Evolutionary conservation across 2,329 filamentous ascomycete species (phyloP), one percentile per base, ranked within the genome.

Genomic region (Stemphylium beticola): DNA sequence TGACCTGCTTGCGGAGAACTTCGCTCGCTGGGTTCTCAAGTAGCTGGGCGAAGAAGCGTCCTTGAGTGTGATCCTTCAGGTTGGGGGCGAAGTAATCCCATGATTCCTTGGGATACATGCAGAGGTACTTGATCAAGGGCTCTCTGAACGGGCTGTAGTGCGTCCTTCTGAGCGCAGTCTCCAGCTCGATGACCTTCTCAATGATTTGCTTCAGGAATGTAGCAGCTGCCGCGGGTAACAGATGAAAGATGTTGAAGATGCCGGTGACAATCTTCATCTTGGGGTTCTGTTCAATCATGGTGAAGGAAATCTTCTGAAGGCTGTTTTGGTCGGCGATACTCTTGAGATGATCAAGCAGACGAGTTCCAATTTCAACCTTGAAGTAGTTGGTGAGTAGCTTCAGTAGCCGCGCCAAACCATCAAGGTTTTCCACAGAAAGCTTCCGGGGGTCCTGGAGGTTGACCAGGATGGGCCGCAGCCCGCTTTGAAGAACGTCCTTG

Each of bases 361-460:
- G 86, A 18, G 91, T 86, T 6, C 95, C 96, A 49, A 99, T 99
- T 73, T 99, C 95, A 0, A 98, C 93, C 77, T 99, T 99, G 78
- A 99, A 99, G 74, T 99, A 99, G 55, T 95, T 98, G 0, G 93
- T 99, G 15, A 99, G 81, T 2, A 99, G 82, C 60, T 95, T 93
- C 56, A 99, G 78, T 1, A 99, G 82, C 34, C 93, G 87, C 15
- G 93, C 93, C 29, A 99, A 80, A 22, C 96, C 96, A 72, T 98
- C 93, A 4, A 99, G 81, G 2, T 93, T 93, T 66, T 93, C 90
- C 0, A 93, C 90, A 17, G 87, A 96, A 17, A 99, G 81, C 53
- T 93, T 88, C 73, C 96, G 92, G 0, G 93, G 90, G 69, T 99
- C 95, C 62, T 96, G 93, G 3, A 99, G 83, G 71, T 96, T 99